phyloP scores from a whole-genome alignment of 2,329 filamentous ascomycete genomes.

The Ascochyta lentis region DNA sequence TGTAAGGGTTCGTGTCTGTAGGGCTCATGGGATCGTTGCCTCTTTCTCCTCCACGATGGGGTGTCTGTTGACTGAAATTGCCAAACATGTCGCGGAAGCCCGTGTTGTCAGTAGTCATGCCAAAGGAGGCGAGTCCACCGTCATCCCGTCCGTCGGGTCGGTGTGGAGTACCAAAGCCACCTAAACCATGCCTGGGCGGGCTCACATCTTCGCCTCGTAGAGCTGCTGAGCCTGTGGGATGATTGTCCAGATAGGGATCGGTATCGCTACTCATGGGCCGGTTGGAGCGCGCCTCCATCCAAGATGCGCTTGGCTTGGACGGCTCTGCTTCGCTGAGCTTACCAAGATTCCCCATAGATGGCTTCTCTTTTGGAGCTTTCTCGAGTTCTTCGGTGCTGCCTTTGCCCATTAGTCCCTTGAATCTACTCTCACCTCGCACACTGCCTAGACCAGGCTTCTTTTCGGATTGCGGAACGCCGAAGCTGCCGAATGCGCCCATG shows the following conservation, averaged over 20 bases:
- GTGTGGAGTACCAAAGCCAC: constrained; percentile 50
- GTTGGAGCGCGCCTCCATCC: constrained; percentile 57
- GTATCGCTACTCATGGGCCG: constrained; percentile 67
- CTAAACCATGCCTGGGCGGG: constrained; percentile 56
- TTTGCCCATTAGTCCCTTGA: constrained; percentile 85
- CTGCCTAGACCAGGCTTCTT: constrained; percentile 74
- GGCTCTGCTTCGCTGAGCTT: constrained; percentile 61
- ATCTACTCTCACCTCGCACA: constrained; percentile 76
- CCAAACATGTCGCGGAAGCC: constrained; percentile 65
- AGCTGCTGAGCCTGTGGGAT: constrained; percentile 71
- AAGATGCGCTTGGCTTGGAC: constrained; percentile 57
- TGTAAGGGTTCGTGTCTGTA: constrained; percentile 94
- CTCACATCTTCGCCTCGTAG: constrained; percentile 78
- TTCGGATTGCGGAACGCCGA: constrained; percentile 67
- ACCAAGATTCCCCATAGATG: constrained; percentile 60
- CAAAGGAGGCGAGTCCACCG: constrained; percentile 65
- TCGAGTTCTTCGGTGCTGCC: constrained; percentile 72
- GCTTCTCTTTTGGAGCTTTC: constrained; percentile 61
- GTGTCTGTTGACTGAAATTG: constrained; percentile 63
- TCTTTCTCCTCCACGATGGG: constrained; percentile 53
- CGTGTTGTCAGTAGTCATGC: constrained; percentile 65
- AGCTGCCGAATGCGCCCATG: constrained; percentile 89
- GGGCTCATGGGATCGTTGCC: constrained; percentile 81
- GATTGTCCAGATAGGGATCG: constrained; percentile 72
- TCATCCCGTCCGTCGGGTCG: constrained; percentile 63